Evolutionary conservation across 139 green algal genomes (phyloP).

Genomic region (Pleodorina starrii): DNA sequence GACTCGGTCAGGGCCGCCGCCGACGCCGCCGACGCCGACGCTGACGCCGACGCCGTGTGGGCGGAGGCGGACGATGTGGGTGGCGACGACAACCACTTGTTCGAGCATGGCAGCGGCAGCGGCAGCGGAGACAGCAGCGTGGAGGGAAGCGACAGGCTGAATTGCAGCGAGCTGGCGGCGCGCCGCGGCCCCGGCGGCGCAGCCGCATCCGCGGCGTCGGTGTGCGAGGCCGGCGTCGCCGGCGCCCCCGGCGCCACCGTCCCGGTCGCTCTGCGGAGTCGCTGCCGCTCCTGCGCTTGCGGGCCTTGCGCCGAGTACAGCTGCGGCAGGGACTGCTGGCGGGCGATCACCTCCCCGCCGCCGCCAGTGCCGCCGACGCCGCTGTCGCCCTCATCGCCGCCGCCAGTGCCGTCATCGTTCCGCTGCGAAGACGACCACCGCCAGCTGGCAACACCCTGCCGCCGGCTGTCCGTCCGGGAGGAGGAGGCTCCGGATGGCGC

Average conservation of each 20-base stretch:
- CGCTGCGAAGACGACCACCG: neutral
- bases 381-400: neutral
- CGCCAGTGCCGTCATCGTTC: neutral
- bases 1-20: neutral
- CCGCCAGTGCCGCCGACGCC: neutral
- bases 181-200: neutral
- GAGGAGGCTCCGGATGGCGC: too few species aligned
- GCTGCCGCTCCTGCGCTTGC: too few species aligned
- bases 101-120: neutral
- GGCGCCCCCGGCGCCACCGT: neutral
- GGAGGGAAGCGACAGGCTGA: neutral
- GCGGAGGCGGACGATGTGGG: neutral
- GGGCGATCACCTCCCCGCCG: neutral
- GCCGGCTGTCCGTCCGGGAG: too few species aligned
- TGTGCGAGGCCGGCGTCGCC: neutral
- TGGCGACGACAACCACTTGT: neutral
- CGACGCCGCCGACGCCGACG: neutral
- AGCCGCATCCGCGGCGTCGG: neutral
- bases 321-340: constrained; percentile 4
- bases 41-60: neutral
- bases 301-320: neutral
- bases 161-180: neutral
- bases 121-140: neutral
- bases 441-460: too few species aligned
- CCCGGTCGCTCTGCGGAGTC: neutral